Percentiles rank a stretch among this genome's conserved stretches.
Conservation (phyloP, 805 yeast genomes). For the Cyberlindnera sargentensis region DNA sequence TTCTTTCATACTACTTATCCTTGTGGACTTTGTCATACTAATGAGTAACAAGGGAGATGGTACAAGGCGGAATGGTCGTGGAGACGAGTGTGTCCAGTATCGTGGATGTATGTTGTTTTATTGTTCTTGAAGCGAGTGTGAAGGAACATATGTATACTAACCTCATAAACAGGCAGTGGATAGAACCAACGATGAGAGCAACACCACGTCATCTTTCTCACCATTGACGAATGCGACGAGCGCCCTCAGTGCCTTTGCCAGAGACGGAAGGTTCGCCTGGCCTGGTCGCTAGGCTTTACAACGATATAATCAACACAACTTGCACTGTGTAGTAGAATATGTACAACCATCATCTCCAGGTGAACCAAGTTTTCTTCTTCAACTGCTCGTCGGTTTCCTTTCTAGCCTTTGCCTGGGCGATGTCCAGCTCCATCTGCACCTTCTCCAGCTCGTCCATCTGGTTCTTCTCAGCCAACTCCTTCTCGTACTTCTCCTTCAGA, state of each 20-base stretch:
- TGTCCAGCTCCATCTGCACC: conserved; percentile 32
- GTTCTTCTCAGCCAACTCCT: conserved; percentile 37
- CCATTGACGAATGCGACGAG: conserved; percentile 24
- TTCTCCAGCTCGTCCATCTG: conserved; percentile 35
- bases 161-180: conserved; percentile 47
- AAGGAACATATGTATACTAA: neutral
- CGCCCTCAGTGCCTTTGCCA: conserved; percentile 21
- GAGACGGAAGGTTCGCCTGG: conserved; percentile 25
- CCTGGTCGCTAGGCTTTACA: conserved; percentile 12
- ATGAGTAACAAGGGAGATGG: conserved; percentile 48
- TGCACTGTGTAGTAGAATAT: neutral
- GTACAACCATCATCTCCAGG: conserved; percentile 17
- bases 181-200: conserved; percentile 36
- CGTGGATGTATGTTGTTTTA: conserved; percentile 41
- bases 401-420: conserved; percentile 24
- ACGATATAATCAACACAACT: no score
- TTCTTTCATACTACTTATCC: neutral
- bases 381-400: conserved; percentile 26
- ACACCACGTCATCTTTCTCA: conserved; percentile 2
- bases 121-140: no score
- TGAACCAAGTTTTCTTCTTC: conserved; percentile 27
- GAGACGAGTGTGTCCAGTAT: conserved; percentile 82
- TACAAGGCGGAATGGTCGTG: conserved; percentile 97
- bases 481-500: conserved; percentile 41
- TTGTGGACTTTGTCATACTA: neutral